Evolutionary conservation across 2,329 filamentous ascomycete species (phyloP).

Genomic region (Coleophoma crateriformis): DNA sequence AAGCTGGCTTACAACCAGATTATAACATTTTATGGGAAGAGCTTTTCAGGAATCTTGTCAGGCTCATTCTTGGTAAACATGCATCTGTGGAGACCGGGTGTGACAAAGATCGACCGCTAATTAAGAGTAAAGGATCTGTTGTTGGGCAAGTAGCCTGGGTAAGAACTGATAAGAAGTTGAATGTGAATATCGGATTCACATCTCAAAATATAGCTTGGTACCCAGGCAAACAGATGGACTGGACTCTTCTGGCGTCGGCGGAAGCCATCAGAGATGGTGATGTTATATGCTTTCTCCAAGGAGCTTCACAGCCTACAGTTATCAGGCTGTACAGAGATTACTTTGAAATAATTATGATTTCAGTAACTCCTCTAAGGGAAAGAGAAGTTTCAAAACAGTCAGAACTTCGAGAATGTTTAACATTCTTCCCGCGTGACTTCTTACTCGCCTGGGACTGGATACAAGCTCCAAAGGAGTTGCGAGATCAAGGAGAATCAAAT

Average conservation of each 20-base stretch:
- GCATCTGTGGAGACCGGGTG: slow-evolving; percentile 5
- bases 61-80: slow-evolving; percentile 6
- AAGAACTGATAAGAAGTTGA: neutral
- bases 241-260: slow-evolving; percentile 7
- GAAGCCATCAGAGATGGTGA: slow-evolving; percentile 1
- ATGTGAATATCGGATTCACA: slow-evolving; percentile 2
- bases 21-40: slow-evolving; percentile 7
- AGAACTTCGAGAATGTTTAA: neutral
- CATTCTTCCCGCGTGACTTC: slow-evolving; percentile 22
- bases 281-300: neutral
- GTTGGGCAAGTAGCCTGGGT: slow-evolving; percentile 2
- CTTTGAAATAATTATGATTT: neutral
- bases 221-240: neutral
- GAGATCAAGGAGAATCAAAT: slow-evolving; percentile 20
- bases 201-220: too few species aligned
- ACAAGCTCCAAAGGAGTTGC: neutral
- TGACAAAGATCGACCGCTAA: slow-evolving; percentile 2
- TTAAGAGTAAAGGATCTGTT: slow-evolving; percentile 8
- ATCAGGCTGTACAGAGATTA: neutral
- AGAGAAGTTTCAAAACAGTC: neutral
- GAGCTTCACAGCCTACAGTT: neutral
- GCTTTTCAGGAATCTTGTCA: slow-evolving; percentile 8
- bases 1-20: slow-evolving; percentile 5
- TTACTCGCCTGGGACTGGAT: slow-evolving; percentile 3
- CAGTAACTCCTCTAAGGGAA: neutral